phyloP scores from a whole-genome alignment of 352 stramenopile species.

The Phytophthora kernoviae region DNA sequence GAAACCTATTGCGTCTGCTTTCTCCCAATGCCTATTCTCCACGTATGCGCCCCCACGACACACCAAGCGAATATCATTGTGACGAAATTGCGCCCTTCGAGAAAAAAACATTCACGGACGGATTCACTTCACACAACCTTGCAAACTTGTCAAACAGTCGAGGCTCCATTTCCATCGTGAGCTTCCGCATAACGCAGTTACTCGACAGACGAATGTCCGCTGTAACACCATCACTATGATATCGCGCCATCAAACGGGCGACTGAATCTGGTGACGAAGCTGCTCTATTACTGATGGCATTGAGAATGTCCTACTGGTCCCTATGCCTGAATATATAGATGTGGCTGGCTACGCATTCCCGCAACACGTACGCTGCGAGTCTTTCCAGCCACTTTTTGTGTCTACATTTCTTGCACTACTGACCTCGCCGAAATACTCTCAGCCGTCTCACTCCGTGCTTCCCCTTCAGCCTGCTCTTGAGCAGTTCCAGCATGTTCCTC shows the following conservation, averaged over 20 bases:
- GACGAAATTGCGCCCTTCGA: not conserved
- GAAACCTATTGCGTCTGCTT: not conserved
- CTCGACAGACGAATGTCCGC: conserved; percentile 3
- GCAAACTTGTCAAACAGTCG: not conserved
- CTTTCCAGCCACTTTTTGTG: too few relatives aligned
- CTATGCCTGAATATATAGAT: too few relatives aligned
- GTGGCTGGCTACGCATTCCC: too few relatives aligned
- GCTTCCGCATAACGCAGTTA: conserved; percentile 1
- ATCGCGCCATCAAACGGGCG: not conserved
- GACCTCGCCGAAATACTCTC: too few relatives aligned
- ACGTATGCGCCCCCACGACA: not conserved
- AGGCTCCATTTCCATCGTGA: not conserved
- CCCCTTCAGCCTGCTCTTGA: too few relatives aligned
- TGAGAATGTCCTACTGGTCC: too few relatives aligned
- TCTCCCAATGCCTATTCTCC: not conserved
- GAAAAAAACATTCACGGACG: not conserved
- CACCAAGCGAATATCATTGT: not conserved
- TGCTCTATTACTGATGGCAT: too few relatives aligned
- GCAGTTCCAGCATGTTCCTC: too few relatives aligned
- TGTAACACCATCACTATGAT: not conserved
- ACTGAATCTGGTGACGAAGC: not conserved
- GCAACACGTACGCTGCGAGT: too few relatives aligned
- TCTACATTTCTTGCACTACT: too few relatives aligned
- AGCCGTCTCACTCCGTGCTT: too few relatives aligned
- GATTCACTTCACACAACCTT: not conserved